Evolutionary conservation across 2,329 filamentous ascomycete genomes (phyloP).

Genomic region (Stenocarpella maydis): DNA sequence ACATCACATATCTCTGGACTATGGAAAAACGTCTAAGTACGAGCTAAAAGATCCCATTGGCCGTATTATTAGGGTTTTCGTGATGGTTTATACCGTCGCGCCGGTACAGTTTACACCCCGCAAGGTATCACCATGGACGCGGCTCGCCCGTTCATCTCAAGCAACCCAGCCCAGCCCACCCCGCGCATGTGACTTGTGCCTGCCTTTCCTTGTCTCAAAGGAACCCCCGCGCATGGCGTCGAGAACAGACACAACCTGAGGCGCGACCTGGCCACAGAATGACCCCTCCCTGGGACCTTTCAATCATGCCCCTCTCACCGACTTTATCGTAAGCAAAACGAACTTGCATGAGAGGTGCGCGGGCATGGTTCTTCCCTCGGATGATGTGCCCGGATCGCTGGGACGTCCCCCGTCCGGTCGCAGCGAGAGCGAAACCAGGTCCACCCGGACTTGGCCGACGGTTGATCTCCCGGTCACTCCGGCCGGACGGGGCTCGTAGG

Average conservation of each 20-base stretch:
- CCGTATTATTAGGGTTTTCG: background rate
- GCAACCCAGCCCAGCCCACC: background rate
- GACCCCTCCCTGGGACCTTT: background rate
- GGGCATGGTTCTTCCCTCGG: slow-evolving; percentile 7
- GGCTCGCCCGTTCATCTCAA: slow-evolving; percentile 7
- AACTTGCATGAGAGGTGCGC: background rate
- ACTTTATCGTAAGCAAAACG: slow-evolving; percentile 9
- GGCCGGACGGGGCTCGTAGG: slow-evolving; percentile 21
- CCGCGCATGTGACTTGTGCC: slow-evolving; percentile 12
- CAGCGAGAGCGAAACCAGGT: slow-evolving; percentile 19
- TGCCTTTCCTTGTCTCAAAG: background rate
- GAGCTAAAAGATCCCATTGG: background rate
- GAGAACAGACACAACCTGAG: slow-evolving; percentile 15
- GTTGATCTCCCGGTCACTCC: slow-evolving; percentile 28
- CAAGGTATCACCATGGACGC: slow-evolving; percentile 17
- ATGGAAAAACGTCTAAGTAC: slow-evolving; percentile 11
- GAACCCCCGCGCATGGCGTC: slow-evolving; percentile 2
- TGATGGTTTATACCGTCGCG: slow-evolving; percentile 14
- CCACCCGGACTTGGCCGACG: slow-evolving; percentile 27
- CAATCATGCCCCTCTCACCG: slow-evolving; percentile 19
- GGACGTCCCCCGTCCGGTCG: slow-evolving; percentile 18
- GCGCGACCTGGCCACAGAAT: slow-evolving; percentile 5
- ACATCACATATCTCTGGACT: background rate
- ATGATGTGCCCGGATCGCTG: slow-evolving; percentile 16
- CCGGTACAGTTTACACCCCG: slow-evolving; percentile 8